Conservation (phyloP, 2,329 filamentous ascomycete genomes). For the Dactylella cylindrospora region DNA sequence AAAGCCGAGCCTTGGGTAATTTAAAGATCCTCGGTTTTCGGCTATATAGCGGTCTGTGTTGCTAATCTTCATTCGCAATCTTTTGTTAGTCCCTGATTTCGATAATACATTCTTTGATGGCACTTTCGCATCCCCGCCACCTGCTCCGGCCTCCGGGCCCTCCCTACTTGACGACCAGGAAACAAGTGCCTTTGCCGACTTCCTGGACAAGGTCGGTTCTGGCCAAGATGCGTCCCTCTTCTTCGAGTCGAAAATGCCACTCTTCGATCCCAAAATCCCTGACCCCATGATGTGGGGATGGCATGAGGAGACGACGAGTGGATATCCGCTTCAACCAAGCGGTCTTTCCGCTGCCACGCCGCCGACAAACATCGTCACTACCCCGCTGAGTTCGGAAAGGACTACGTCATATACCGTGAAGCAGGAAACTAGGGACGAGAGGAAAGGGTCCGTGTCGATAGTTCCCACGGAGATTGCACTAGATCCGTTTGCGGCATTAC, state of each 20-base stretch:
- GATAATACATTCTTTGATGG: slow-evolving; percentile 36
- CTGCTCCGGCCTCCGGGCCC: slow-evolving; percentile 65
- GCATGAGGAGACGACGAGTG: slow-evolving; percentile 29
- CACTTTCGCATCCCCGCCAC: slow-evolving; percentile 54
- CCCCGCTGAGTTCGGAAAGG: slow-evolving; percentile 36
- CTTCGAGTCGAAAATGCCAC: slow-evolving; percentile 39
- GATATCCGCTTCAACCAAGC: slow-evolving; percentile 38
- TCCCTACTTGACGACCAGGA: slow-evolving; percentile 67
- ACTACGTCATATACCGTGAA: slow-evolving; percentile 38
- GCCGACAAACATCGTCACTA: slow-evolving; percentile 33
- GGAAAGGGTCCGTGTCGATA: slow-evolving; percentile 23
- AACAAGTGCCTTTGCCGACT: slow-evolving; percentile 61
- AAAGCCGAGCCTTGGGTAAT: too few relatives aligned
- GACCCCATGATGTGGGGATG: slow-evolving; percentile 45
- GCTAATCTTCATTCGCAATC: too few relatives aligned
- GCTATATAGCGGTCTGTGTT: too few relatives aligned
- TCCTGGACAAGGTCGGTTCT: slow-evolving; percentile 61
- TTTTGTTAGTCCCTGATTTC: slow-evolving; percentile 44
- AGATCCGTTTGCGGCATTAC: slow-evolving; percentile 35
- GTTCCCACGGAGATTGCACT: slow-evolving; percentile 27
- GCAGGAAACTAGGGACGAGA: slow-evolving; percentile 26
- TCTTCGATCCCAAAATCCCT: slow-evolving; percentile 39
- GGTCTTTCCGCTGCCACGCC: slow-evolving; percentile 21
- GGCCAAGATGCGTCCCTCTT: slow-evolving; percentile 51
- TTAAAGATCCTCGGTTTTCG: too few relatives aligned